These are phyloP conservation scores for Coemansia pectinata DNA, from an alignment of 192 early-diverging fungal genomes.

Conservation along the genomic window DNA sequence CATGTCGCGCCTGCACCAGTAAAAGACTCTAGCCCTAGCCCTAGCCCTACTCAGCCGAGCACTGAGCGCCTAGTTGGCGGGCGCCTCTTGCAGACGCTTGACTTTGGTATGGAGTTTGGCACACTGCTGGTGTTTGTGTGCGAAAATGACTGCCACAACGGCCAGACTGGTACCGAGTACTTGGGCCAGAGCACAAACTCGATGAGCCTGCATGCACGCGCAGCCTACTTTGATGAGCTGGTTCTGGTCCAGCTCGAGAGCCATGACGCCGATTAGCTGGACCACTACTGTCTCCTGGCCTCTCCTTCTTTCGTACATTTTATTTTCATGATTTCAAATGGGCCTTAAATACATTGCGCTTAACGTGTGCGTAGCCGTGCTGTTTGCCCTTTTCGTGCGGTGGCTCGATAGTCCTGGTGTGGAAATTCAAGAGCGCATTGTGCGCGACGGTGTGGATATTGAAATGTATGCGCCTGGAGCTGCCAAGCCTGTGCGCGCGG, in stretches of 20 bases:
- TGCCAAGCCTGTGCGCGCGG: constrained; percentile 57
- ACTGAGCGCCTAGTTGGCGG: constrained; percentile 19
- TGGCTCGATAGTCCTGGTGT: neutral
- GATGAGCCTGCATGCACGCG: constrained; percentile 16
- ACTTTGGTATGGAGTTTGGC: constrained; percentile 88
- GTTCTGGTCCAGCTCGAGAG: constrained; percentile 47
- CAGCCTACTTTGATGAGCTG: constrained; percentile 42
- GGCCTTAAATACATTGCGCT: constrained; percentile 6
- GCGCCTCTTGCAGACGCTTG: constrained; percentile 49
- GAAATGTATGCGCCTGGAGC: constrained; percentile 18
- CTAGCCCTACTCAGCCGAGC: neutral
- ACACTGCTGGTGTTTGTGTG: constrained; percentile 84
- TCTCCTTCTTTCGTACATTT: neutral
- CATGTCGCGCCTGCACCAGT: constrained; percentile 12
- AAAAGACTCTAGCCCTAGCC: no score
- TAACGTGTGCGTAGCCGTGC: constrained; percentile 30
- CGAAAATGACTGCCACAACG: constrained; percentile 71
- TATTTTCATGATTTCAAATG: constrained; percentile 8
- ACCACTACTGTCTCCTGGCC: neutral
- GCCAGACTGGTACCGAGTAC: constrained; percentile 26
- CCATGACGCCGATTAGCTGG: constrained; percentile 10
- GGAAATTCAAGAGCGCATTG: neutral
- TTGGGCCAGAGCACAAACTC: constrained; percentile 17
- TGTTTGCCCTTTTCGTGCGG: constrained; percentile 21
- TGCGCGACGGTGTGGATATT: constrained; percentile 17